phyloP scores from a whole-genome alignment of 2,329 filamentous ascomycete genomes.

The Paraphaeosphaeria minitans region DNA sequence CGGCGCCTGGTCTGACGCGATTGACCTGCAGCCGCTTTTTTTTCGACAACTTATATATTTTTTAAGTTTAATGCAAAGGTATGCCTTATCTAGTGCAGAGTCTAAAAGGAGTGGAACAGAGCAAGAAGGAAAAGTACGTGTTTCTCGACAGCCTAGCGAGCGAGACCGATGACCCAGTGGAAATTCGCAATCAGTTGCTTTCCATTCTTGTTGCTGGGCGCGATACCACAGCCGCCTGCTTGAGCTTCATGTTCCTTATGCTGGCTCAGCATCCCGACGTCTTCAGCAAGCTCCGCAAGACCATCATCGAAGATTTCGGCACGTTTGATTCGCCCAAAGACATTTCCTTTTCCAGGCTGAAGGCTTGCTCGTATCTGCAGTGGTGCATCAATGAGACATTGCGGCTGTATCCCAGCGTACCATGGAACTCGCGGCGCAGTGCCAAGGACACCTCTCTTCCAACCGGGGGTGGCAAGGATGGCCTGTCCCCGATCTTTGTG shows the following conservation, averaged over 20 bases:
- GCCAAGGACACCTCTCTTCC: constrained; percentile 43
- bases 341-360: constrained; percentile 49
- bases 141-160: constrained; percentile 82
- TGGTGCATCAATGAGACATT: constrained; percentile 42
- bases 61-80: too few species aligned
- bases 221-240: constrained; percentile 81
- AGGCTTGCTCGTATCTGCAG: constrained; percentile 40
- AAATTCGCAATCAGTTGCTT: constrained; percentile 82
- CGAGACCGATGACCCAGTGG: constrained; percentile 68
- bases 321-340: constrained; percentile 44
- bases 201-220: constrained; percentile 81
- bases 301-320: constrained; percentile 49
- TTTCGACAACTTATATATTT: too few species aligned
- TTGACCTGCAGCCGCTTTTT: constrained; percentile 48
- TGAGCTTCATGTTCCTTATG: constrained; percentile 71
- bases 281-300: constrained; percentile 37
- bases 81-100: too few species aligned
- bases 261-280: constrained; percentile 44
- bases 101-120: neutral
- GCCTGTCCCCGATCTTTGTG: constrained; percentile 40
- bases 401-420: constrained; percentile 43
- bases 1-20: constrained; percentile 32
- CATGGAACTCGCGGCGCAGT: constrained; percentile 36
- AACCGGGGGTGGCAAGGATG: constrained; percentile 42
- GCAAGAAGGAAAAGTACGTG: constrained; percentile 61